A percentile compares a stretch with the other conserved stretches of the same genome.
These are phyloP conservation scores for Epichloe scottii DNA, from an alignment of 2,329 filamentous ascomycete species.

Conservation along the genomic window DNA sequence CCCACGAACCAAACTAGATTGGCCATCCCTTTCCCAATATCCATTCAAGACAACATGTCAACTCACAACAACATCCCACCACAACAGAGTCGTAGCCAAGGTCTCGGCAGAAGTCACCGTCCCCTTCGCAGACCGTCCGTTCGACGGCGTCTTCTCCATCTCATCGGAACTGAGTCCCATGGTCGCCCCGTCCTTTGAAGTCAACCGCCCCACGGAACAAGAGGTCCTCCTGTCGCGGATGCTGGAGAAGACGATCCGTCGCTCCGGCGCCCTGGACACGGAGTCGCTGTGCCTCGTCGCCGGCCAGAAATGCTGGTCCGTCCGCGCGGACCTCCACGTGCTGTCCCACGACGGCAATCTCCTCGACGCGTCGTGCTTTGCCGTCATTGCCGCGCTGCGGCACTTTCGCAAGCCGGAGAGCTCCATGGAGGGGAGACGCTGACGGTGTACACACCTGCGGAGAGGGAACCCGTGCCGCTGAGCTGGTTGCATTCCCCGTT, in stretches of 20 bases:
- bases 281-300: constrained; percentile 92
- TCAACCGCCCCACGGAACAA: constrained; percentile 68
- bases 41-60: too few species aligned
- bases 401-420: constrained; percentile 90
- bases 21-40: neutral
- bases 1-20: neutral
- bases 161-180: constrained; percentile 84
- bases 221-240: constrained; percentile 79
- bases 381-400: constrained; percentile 73
- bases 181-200: constrained; percentile 81
- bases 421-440: constrained; percentile 69
- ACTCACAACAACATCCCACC: neutral
- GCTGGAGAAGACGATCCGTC: constrained; percentile 86
- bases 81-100: constrained; percentile 62
- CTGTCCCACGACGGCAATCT: constrained; percentile 85
- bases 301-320: constrained; percentile 79
- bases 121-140: constrained; percentile 77
- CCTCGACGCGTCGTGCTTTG: constrained; percentile 74
- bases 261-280: constrained; percentile 84
- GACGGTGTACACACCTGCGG: constrained; percentile 70
- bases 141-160: constrained; percentile 92
- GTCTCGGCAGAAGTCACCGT: constrained; percentile 81
- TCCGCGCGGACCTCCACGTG: constrained; percentile 85
- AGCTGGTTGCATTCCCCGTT: constrained; percentile 88
- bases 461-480: constrained; percentile 81